phyloP scores from a whole-genome alignment of 2,329 filamentous ascomycete genomes.

The Coniochaeta sp. region DNA sequence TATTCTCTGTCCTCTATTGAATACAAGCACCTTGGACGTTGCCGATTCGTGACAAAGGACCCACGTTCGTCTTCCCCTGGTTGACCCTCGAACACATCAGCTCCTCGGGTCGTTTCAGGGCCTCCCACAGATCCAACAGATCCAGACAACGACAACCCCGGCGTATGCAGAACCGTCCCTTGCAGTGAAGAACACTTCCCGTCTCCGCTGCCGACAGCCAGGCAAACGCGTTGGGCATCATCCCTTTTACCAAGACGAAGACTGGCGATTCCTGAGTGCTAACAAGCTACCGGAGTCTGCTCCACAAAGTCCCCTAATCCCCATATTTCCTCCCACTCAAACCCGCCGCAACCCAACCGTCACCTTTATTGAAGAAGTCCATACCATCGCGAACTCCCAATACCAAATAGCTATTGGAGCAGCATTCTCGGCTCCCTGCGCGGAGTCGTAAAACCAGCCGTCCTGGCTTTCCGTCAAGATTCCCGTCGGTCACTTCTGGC shows the following conservation, averaged over 20 bases:
- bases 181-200: not conserved
- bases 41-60: too few relatives aligned
- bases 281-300: not conserved
- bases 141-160: not conserved
- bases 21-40: not conserved
- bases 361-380: not conserved
- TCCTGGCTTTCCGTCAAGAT: slow-evolving; percentile 38
- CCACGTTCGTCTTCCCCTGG: not conserved
- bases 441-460: slow-evolving; percentile 25
- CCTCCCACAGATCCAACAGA: not conserved
- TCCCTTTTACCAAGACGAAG: not conserved
- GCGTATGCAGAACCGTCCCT: not conserved
- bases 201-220: not conserved
- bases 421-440: slow-evolving; percentile 8
- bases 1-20: not conserved
- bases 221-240: not conserved
- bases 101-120: not conserved
- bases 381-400: not conserved
- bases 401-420: not conserved
- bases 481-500: slow-evolving; percentile 36
- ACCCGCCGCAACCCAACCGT: not conserved
- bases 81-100: not conserved
- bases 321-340: not conserved
- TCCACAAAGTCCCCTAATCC: not conserved
- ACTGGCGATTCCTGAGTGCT: not conserved